Base-by-base conservation (phyloP, 192 early-diverging fungal genomes). In the Umbelopsis isabellina region DNA sequence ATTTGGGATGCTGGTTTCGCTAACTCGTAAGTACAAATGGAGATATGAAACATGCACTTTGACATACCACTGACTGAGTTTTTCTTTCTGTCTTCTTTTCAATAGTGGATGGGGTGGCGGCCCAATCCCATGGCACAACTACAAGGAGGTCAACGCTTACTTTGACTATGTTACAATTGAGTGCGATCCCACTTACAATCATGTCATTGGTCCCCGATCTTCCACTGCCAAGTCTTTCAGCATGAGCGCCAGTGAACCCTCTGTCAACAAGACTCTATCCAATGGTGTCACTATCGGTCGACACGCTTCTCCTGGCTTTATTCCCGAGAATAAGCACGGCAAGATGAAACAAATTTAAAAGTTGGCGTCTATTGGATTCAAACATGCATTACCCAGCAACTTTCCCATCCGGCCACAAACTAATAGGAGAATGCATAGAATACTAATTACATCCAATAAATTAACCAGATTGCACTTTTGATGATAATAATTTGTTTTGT, bases 1-100 rank as follows among this genome's bases (percentile, higher is more conserved):
- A 68, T 84, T 23, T 84, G 83, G 83, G 83, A 84, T 65, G 77
- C 72, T 21, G 79, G 79, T 1, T 64, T 71, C 55, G 25, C 49
- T 18, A 76, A 72, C 10, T 70, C 52, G 46, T 66, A 37, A 35
- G 55, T 8, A 33, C 12, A 12, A 55, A 16, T 18, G 13, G 7
- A 3, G 16, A 3, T 18, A 58, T 25, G 30, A 16, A 2, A 18
- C 1, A 22, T 55, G 7, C 15, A 12, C n/a, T 25, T 55, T 0
- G 30, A 16, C 46, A 16, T 48, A 18, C 46, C 48, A 37, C 25
- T 33, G 12, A 16, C 6, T 41, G 27, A 30, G 6, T 41, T 6
- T 41, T 8, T 35, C 30, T 13, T 61, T 41, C 10, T 41, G 0
- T 35, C 15, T 13, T 61, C 30, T 18, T 35, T 33, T 16, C 8